Conservation (phyloP, 2,329 filamentous ascomycete species). For the Didymella lethalis region DNA sequence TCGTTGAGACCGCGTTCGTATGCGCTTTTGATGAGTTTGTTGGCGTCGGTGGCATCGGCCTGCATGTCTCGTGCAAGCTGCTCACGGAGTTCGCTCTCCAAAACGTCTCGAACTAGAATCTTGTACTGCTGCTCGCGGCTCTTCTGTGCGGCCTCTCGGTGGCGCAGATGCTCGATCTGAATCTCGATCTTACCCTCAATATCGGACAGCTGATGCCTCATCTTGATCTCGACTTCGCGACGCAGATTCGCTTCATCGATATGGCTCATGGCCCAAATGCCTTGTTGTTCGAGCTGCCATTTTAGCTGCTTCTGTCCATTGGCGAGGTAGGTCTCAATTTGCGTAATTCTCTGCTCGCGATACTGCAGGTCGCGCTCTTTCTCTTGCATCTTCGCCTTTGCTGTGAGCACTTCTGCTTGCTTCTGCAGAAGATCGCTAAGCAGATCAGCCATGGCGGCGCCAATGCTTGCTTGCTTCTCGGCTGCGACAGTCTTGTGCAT, state of each 20-base stretch:
- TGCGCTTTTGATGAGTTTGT: slow-evolving; percentile 11
- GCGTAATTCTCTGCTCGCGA: slow-evolving; percentile 26
- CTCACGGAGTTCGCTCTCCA: slow-evolving; percentile 19
- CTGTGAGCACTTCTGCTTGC: slow-evolving; percentile 21
- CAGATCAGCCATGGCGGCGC: slow-evolving; percentile 23
- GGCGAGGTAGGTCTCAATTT: slow-evolving; percentile 31
- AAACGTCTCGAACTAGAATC: slow-evolving; percentile 3
- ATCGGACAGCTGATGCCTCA: slow-evolving; percentile 9
- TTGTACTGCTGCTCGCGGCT: slow-evolving; percentile 36
- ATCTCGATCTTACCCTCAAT: slow-evolving; percentile 15
- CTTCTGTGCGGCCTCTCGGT: slow-evolving; percentile 24
- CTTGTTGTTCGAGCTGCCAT: slow-evolving; percentile 20
- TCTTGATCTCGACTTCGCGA: slow-evolving; percentile 16
- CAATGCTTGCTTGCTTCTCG: slow-evolving; percentile 19
- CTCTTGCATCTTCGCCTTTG: slow-evolving; percentile 20
- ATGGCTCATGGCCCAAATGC: slow-evolving; percentile 16
- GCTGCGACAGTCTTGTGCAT: slow-evolving; percentile 19
- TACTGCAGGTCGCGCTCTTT: slow-evolving; percentile 21
- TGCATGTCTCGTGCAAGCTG: slow-evolving; percentile 1
- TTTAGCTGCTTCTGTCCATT: slow-evolving; percentile 35
- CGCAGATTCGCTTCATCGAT: slow-evolving; percentile 19
- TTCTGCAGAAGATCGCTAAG: slow-evolving; percentile 25
- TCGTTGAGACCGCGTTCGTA: slow-evolving; percentile 25
- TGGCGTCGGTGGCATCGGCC: slow-evolving; percentile 1
- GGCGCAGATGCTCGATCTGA: slow-evolving; percentile 19